Evolutionary conservation across 1,284 basidiomycete species (phyloP).

Genomic region (Heterobasidion occidentale): DNA sequence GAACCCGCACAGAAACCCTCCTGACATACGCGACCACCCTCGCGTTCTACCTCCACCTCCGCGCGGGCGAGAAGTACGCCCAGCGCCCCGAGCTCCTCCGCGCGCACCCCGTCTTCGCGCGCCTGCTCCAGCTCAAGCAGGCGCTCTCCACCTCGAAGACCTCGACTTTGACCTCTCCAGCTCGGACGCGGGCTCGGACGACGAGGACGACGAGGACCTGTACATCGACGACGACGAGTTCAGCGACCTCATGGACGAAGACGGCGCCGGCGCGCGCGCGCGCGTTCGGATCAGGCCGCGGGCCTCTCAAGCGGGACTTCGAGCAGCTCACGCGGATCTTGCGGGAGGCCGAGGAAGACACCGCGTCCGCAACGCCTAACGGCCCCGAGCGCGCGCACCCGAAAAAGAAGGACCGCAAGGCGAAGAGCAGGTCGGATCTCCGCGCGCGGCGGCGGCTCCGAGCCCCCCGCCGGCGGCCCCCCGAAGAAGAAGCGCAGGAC

Average conservation of each 20-base stretch:
- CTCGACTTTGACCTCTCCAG: slow-evolving; percentile 64
- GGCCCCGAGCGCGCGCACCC: not conserved
- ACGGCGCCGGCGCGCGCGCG: slow-evolving; percentile 11
- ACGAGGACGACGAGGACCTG: slow-evolving; percentile 23
- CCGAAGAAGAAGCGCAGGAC: slow-evolving; percentile 35
- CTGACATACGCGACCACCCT: slow-evolving; percentile 87
- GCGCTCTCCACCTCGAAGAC: slow-evolving; percentile 78
- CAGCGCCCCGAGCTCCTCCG: slow-evolving; percentile 58
- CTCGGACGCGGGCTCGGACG: slow-evolving; percentile 31
- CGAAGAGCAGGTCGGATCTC: not conserved
- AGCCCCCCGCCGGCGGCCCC: slow-evolving; percentile 6
- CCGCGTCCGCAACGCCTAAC: not conserved
- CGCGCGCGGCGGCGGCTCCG: not conserved
- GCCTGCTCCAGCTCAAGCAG: slow-evolving; percentile 83
- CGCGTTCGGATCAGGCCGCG: slow-evolving; percentile 5
- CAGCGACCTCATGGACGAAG: not conserved
- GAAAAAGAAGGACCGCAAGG: slow-evolving; percentile 22
- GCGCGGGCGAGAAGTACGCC: slow-evolving; percentile 58
- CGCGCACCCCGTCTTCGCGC: slow-evolving; percentile 72
- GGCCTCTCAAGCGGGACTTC: slow-evolving; percentile 29
- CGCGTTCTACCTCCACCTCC: slow-evolving; percentile 89
- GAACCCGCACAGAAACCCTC: slow-evolving; percentile 58
- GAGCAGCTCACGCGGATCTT: slow-evolving; percentile 51
- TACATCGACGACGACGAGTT: slow-evolving; percentile 18
- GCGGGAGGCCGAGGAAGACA: slow-evolving; percentile 34